Conservation (phyloP, 106 monocot species). For the Dendrobium officinale region DNA sequence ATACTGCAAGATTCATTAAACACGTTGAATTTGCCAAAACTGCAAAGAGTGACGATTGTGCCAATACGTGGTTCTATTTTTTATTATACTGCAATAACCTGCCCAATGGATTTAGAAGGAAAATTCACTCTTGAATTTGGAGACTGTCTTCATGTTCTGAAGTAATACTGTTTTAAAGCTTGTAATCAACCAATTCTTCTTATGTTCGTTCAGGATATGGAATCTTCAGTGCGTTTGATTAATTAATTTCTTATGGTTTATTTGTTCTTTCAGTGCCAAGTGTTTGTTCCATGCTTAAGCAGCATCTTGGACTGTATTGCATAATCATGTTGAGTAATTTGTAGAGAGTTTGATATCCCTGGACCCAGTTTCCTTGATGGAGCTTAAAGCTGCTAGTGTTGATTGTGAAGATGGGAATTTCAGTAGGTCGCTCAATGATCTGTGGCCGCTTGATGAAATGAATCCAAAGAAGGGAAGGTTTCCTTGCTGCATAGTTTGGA, state of each 20-base stretch:
- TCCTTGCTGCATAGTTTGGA: constrained; percentile 86
- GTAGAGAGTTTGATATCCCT: constrained; percentile 7
- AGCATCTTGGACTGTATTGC: too few relatives aligned
- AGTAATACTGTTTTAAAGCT: neutral
- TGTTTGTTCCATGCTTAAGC: neutral
- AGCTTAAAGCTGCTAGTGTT: constrained; percentile 16
- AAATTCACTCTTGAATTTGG: neutral
- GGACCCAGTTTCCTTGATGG: constrained; percentile 20
- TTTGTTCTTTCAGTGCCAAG: neutral
- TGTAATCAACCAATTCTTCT: neutral
- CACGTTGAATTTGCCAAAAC: neutral
- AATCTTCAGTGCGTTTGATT: neutral
- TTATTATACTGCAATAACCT: neutral
- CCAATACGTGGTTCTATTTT: neutral
- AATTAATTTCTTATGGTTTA: neutral
- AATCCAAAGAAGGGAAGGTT: constrained; percentile 56
- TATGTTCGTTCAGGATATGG: neutral
- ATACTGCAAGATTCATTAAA: neutral
- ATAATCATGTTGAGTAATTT: neutral
- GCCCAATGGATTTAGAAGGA: neutral
- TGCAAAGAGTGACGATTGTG: neutral
- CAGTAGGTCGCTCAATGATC: constrained; percentile 4
- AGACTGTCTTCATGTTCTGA: neutral
- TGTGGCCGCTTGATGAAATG: constrained; percentile 64
- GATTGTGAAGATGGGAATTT: constrained; percentile 17